A percentile compares a stretch with the other conserved stretches of the same genome.
These are phyloP conservation scores for Chondrus crispus DNA, from an alignment of 23 red algal genomes.

Conservation along the genomic window DNA sequence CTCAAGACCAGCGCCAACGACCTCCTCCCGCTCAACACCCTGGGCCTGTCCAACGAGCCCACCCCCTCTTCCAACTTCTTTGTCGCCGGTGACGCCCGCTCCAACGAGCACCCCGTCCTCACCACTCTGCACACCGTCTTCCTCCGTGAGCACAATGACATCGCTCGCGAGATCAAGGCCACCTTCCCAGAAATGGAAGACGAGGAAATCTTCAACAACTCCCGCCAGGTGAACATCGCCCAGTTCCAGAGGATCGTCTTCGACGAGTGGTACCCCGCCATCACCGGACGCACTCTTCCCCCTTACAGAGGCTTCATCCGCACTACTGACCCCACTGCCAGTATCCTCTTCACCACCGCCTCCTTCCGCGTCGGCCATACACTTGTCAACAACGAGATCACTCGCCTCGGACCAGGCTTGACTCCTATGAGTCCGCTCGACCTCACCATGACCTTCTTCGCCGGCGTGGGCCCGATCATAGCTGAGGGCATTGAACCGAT, in stretches of 20 bases:
- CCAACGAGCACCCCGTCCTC: slow-evolving; percentile 51
- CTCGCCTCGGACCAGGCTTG: neutral
- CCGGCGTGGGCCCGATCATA: neutral
- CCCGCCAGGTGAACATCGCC: slow-evolving; percentile 30
- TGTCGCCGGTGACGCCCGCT: slow-evolving; percentile 40
- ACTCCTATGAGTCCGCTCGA: no score
- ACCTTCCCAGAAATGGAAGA: slow-evolving; percentile 10
- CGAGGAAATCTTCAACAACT: slow-evolving; percentile 29
- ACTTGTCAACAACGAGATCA: slow-evolving; percentile 41
- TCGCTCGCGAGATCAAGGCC: neutral
- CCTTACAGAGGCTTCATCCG: slow-evolving; percentile 28
- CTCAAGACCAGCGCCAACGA: slow-evolving; percentile 29
- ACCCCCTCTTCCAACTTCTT: slow-evolving; percentile 17
- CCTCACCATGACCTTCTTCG: no score
- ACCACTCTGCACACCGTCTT: slow-evolving; percentile 41
- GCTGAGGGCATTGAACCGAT: neutral
- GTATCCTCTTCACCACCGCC: slow-evolving; percentile 43
- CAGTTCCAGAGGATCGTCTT: slow-evolving; percentile 49
- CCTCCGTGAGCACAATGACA: slow-evolving; percentile 46
- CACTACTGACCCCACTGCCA: slow-evolving; percentile 11
- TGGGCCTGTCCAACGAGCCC: neutral
- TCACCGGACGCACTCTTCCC: slow-evolving; percentile 6
- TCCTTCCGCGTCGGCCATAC: slow-evolving; percentile 58
- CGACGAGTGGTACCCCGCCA: slow-evolving; percentile 37
- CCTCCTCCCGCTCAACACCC: slow-evolving; percentile 34